phyloP scores from a whole-genome alignment of 2,329 filamentous ascomycete species.

The Colletotrichum viniferum region DNA sequence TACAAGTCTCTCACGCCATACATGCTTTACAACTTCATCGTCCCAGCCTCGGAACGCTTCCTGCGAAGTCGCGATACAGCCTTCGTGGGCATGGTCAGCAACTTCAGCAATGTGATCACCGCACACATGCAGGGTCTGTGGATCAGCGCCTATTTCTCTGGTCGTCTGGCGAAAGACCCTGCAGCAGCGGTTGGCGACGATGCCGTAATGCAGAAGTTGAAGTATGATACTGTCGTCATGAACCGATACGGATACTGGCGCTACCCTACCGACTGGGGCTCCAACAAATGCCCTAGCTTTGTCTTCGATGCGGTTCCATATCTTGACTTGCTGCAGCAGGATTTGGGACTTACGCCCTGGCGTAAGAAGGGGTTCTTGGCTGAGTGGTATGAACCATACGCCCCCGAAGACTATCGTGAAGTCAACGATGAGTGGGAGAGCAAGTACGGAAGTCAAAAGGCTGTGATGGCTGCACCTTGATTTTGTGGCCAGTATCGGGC shows the following conservation, averaged over 20 bases:
- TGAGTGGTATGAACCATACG: constrained; percentile 62
- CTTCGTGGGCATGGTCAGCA: constrained; percentile 49
- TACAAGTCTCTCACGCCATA: constrained; percentile 38
- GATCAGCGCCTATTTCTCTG: constrained; percentile 66
- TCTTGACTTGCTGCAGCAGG: constrained; percentile 68
- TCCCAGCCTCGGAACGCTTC: constrained; percentile 43
- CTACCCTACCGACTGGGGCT: constrained; percentile 70
- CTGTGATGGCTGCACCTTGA: background rate
- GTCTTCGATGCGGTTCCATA: constrained; percentile 80
- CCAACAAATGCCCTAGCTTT: constrained; percentile 65
- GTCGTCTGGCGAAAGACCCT: constrained; percentile 23
- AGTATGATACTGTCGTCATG: constrained; percentile 64
- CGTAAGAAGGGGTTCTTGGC: constrained; percentile 57
- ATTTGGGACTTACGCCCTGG: constrained; percentile 65
- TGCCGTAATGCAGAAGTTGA: constrained; percentile 39
- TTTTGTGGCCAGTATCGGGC: background rate
- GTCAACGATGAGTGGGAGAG: constrained; percentile 57
- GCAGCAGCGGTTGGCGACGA: background rate
- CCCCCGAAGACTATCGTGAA: constrained; percentile 60
- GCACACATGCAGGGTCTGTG: constrained; percentile 61
- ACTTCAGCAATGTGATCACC: constrained; percentile 45
- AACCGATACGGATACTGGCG: constrained; percentile 73
- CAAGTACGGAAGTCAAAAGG: background rate
- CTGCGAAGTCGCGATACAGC: constrained; percentile 44
- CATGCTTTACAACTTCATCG: constrained; percentile 51